Conservation (phyloP, 2,329 filamentous ascomycete genomes). For the Aureobasidium pullulans region DNA sequence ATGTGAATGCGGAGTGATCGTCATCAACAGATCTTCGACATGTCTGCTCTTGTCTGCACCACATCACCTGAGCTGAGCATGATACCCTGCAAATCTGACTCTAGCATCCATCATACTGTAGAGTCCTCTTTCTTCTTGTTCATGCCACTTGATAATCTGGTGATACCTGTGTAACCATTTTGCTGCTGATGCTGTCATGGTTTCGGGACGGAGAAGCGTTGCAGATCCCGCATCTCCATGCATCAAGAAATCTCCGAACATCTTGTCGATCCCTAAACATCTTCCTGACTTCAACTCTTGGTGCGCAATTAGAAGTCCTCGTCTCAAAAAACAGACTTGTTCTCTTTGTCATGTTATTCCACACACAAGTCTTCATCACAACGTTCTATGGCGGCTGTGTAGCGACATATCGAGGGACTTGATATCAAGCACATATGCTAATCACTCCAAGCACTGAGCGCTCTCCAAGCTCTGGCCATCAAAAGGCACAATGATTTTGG, state of each 20-base stretch:
- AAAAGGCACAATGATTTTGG: too few species aligned
- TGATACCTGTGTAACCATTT: not conserved
- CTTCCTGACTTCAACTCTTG: not conserved
- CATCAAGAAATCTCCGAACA: conserved; percentile 11
- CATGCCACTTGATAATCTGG: not conserved
- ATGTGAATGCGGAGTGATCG: conserved; percentile 4
- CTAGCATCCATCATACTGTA: not conserved
- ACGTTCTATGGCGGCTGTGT: too few species aligned
- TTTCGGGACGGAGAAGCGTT: conserved; percentile 6
- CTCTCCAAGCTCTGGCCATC: too few species aligned
- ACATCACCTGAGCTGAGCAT: conserved; percentile 3
- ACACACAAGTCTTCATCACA: not conserved
- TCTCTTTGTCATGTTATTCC: not conserved
- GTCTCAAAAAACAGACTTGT: not conserved
- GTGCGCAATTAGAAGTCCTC: not conserved
- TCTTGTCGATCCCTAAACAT: not conserved
- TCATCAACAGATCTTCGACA: not conserved
- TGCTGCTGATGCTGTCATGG: not conserved
- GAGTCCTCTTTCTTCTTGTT: not conserved
- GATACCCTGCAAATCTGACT: not conserved
- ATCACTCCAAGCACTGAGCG: too few species aligned
- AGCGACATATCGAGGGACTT: too few species aligned
- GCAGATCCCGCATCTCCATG: conserved; percentile 1
- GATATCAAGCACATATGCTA: too few species aligned
- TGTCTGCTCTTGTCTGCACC: not conserved